These are phyloP conservation scores for Lipomyces spencermartinsiae DNA, from an alignment of 805 yeast species.

Conservation along the genomic window DNA sequence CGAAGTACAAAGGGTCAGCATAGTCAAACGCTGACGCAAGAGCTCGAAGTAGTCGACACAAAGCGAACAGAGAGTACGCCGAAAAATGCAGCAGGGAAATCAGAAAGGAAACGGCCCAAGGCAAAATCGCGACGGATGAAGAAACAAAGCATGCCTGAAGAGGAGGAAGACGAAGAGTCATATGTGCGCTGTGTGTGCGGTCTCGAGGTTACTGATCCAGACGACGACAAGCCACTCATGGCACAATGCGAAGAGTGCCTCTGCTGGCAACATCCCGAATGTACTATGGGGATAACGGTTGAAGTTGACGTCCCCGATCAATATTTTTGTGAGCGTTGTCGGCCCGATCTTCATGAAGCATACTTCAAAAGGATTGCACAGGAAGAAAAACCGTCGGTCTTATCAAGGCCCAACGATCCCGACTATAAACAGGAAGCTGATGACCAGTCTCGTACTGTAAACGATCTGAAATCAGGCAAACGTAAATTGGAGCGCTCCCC, in stretches of 20 bases:
- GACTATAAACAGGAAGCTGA: neutral
- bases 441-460: neutral
- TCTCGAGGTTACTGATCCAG: constrained; percentile 38
- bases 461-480: neutral
- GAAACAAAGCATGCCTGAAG: constrained; percentile 3
- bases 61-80: constrained; percentile 4
- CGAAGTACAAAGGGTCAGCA: constrained; percentile 51
- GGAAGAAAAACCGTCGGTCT: neutral
- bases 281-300: constrained; percentile 58
- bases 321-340: constrained; percentile 63
- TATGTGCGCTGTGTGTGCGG: constrained; percentile 45
- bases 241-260: constrained; percentile 68
- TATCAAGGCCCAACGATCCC: neutral
- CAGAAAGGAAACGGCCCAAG: constrained; percentile 8
- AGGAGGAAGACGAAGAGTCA: constrained; percentile 38
- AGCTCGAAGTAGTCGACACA: constrained; percentile 27
- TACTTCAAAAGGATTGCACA: constrained; percentile 15
- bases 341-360: constrained; percentile 43
- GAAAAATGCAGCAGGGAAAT: neutral
- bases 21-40: constrained; percentile 35
- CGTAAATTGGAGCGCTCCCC: neutral
- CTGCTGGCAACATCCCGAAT: constrained; percentile 73
- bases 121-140: constrained; percentile 1
- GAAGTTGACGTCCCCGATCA: constrained; percentile 56
- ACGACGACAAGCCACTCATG: constrained; percentile 57